Percentiles rank a stretch among this genome's conserved stretches.
Conservation (phyloP, 164 flowering plant genomes). For the Paratinospora sagittata region DNA sequence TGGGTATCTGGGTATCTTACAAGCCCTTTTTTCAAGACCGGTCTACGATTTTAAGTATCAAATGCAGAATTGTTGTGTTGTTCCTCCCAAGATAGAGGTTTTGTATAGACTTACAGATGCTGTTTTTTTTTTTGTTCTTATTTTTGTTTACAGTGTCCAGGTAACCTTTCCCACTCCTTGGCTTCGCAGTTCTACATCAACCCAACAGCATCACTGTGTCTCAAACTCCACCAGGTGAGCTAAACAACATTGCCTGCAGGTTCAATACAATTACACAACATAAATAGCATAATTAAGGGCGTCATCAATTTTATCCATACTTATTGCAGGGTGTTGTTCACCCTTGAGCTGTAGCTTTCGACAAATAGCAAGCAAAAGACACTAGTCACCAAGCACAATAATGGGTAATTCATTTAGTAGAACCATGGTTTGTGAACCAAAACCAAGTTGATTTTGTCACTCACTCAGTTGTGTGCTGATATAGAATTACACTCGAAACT, state of each 20-base stretch:
- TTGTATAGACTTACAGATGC: not conserved
- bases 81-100: not conserved
- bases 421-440: no score
- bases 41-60: not conserved
- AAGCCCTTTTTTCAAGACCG: not conserved
- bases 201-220: slow-evolving; percentile 26
- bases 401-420: no score
- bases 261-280: slow-evolving; percentile 9
- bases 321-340: no score
- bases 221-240: slow-evolving; percentile 28
- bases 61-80: not conserved
- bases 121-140: no score
- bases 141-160: slow-evolving; percentile 28
- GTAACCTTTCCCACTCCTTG: slow-evolving; percentile 3
- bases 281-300: not conserved
- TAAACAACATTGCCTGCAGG: slow-evolving; percentile 24
- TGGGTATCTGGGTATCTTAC: not conserved
- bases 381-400: no score
- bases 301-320: not conserved
- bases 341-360: no score
- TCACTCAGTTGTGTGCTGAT: no score
- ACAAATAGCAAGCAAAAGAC: not conserved
- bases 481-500: no score
- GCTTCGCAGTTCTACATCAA: slow-evolving; percentile 19
- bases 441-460: no score